Base-by-base conservation (phyloP, 768 basidiomycete genomes). In the Mycena amicta region DNA sequence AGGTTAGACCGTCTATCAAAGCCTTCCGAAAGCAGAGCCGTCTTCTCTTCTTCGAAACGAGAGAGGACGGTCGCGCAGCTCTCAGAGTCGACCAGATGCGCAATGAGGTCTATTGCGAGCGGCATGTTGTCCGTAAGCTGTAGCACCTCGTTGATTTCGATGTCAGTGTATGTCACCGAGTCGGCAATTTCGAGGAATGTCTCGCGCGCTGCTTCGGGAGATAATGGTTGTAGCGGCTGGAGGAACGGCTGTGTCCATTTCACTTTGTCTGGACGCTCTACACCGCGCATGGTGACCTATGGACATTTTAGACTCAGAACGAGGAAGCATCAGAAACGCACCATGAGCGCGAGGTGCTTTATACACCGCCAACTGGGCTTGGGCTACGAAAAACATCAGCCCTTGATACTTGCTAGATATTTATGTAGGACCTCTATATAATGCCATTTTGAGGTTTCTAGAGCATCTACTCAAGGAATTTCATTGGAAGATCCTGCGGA, bases 221-320 rank as follows among this genome's bases (percentile, higher is more conserved):
- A 4, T 11, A 60, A 15, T 1, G 53, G 53, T 22, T 33, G 15
- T 49, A 60, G 29, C 2, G 53, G 59, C 13, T 1, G 27, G 5
- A 60, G 18, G n/a, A 60, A 60, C 26, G 59, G 59, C 1, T 37
- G 20, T 4, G 53, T 55, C 59, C 59, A 60, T 5, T 11, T n/a
- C 3, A 60, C 59, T 52, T 51, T 45, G 3, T 27, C 49, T 1
- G 59, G 59, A 3, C 30, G 8, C 27, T 60, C 59, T 3, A 39
- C 53, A 4, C 59, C 59, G 13, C 59, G 59, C 53, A 60, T 50
- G 13, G 59, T 60, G 2, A 60, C 29, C 59, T 60, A 37, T 18
- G 33, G 33, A 37, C 8, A 37, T 8, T 37, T 37, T 8, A 18
- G 33, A 8, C 18, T 37, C 33, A 37, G 8, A 18, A 37, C 33